Evolutionary conservation across 345 rosid genomes (phyloP), one percentile per base, ranked within the genome.

Genomic region (Cardamine resedifolia): DNA sequence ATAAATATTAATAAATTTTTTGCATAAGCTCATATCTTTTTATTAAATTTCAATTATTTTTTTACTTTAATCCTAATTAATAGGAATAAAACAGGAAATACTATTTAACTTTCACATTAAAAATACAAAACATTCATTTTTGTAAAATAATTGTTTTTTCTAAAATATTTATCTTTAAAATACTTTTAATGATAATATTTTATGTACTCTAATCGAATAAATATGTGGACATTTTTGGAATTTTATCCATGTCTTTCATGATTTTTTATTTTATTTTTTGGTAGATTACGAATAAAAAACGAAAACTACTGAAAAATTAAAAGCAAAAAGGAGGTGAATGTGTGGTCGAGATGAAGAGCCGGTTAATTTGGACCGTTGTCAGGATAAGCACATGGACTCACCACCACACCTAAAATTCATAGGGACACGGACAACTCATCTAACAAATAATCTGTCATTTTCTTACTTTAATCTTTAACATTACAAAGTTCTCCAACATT

Each of bases 331-430:
- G 66, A 45, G 34, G 34, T 19, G 20, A 72, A 60, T 56, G 41
- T 66, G 77, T 78, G 81, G 81, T 60, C 50, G 77, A 72, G 55
- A 63, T 67, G 44, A 52, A 60, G 58, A 57, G 74, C 47, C 69
- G 70, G 77, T 72, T 72, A 26, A 60, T 34, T 47, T 64, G 68
- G 73, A 77, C 77, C 64, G 77, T 51, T 65, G 63, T 45, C 73
- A 72, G 71, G 79, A 76, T 45, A 70, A 63, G 60, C 79, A 76
- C 71, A 76, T 76, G 75, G 61, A 4, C 61, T 69, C 60, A 69
- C 71, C 60, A 15, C 30, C 60, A 15, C 30, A 61, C 64, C 70
- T 44, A 76, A 7, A 20, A 10, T 39, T 7, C 31, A 63, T 47
- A 63, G 58, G 19, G 69, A 60, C 74, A 61, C 45, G 5, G 69